Evolutionary conservation across 2,329 filamentous ascomycete species (phyloP).

Genomic region (Mariannaea elegans): DNA sequence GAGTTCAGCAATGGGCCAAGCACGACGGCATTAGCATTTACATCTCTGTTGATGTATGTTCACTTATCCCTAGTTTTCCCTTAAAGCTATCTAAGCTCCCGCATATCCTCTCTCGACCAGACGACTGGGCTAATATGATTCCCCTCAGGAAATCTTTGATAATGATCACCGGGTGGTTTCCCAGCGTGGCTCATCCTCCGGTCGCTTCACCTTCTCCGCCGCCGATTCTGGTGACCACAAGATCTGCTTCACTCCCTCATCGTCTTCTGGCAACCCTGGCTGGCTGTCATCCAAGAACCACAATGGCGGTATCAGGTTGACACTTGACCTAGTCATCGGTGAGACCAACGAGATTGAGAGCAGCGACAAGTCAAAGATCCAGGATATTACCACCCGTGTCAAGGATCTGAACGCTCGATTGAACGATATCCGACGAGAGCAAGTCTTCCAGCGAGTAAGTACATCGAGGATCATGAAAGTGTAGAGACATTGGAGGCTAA

Average conservation of each 20-base stretch:
- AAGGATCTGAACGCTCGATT: slow-evolving; percentile 88
- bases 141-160: slow-evolving; percentile 87
- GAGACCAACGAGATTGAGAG: slow-evolving; percentile 94
- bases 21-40: slow-evolving; percentile 83
- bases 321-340: slow-evolving; percentile 91
- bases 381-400: slow-evolving; percentile 87
- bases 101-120: background rate
- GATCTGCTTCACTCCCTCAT: slow-evolving; percentile 90
- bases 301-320: slow-evolving; percentile 83
- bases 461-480: background rate
- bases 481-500: slow-evolving; percentile 14
- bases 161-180: slow-evolving; percentile 96
- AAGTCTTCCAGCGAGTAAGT: slow-evolving; percentile 91
- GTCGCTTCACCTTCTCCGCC: slow-evolving; percentile 95
- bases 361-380: slow-evolving; percentile 90
- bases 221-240: slow-evolving; percentile 95
- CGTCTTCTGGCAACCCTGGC: slow-evolving; percentile 71
- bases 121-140: slow-evolving; percentile 17
- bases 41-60: slow-evolving; percentile 84
- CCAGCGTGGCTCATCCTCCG: slow-evolving; percentile 77
- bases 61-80: background rate
- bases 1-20: slow-evolving; percentile 72
- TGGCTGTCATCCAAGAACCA: slow-evolving; percentile 75
- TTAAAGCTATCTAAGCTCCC: background rate
- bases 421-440: slow-evolving; percentile 89